These are phyloP conservation scores for Alternaria atra DNA, from an alignment of 2,329 filamentous ascomycete genomes.

Conservation along the genomic window DNA sequence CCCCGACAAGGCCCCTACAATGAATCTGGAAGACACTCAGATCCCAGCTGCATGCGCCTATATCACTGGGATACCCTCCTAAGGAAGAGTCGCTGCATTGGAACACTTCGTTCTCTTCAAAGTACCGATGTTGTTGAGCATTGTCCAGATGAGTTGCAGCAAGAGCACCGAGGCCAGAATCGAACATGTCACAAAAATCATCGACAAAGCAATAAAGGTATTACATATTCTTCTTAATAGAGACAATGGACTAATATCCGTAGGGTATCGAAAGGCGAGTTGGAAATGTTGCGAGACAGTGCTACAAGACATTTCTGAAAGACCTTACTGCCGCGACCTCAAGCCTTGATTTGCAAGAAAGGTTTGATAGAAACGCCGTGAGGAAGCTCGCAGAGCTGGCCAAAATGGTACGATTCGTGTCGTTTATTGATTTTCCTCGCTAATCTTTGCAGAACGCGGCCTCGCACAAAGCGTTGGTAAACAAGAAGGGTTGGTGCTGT, in stretches of 20 bases:
- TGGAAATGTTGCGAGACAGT: background rate
- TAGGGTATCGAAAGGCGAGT: background rate
- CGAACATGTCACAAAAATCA: slow-evolving; percentile 21
- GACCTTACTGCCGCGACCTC: background rate
- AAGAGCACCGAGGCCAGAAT: slow-evolving; percentile 21
- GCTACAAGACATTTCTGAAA: background rate
- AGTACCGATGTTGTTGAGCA: slow-evolving; percentile 19
- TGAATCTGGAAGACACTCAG: slow-evolving; percentile 24
- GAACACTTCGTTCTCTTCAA: slow-evolving; percentile 10
- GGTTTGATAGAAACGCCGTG: slow-evolving; percentile 6
- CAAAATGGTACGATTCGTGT: background rate
- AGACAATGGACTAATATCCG: background rate
- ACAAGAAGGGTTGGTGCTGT: background rate
- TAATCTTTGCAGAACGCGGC: slow-evolving; percentile 6
- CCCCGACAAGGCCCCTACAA: background rate
- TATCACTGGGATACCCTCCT: slow-evolving; percentile 23
- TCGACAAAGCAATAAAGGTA: slow-evolving; percentile 17
- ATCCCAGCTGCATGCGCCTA: slow-evolving; percentile 23
- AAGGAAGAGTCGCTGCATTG: slow-evolving; percentile 16
- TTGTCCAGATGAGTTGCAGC: slow-evolving; percentile 30
- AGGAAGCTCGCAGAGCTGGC: slow-evolving; percentile 1
- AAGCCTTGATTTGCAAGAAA: background rate
- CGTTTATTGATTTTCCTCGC: background rate
- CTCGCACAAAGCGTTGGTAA: slow-evolving; percentile 5
- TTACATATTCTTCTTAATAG: background rate